Percentiles rank a stretch among this genome's conserved stretches.
These are phyloP conservation scores for Solanum virginianum DNA, from an alignment of 257 asterid species.

Conservation along the genomic window DNA sequence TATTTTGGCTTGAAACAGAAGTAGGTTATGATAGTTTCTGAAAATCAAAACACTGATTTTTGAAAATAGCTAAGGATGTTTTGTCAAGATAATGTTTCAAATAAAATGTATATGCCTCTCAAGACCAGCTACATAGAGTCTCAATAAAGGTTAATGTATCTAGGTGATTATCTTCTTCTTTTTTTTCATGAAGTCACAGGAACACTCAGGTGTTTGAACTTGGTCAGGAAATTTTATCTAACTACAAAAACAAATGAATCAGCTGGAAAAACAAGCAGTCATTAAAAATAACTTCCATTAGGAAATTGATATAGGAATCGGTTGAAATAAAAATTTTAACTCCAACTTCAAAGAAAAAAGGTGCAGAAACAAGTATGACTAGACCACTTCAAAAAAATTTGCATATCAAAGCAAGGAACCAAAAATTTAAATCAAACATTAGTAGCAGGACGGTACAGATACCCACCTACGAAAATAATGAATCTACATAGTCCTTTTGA, in stretches of 20 bases:
- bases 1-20: background rate
- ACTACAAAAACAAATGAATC: background rate
- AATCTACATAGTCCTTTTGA: constrained; percentile 81
- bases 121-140: background rate
- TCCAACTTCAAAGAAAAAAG: background rate
- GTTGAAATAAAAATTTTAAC: background rate
- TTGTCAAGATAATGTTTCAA: background rate
- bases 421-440: background rate
- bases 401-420: background rate
- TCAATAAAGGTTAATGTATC: background rate
- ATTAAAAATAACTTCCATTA: background rate
- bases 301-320: background rate
- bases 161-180: background rate
- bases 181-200: background rate
- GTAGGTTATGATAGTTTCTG: background rate
- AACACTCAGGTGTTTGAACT: background rate
- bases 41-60: background rate
- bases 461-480: constrained; percentile 83
- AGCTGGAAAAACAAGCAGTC: background rate
- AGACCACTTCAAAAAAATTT: background rate
- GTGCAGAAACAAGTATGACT: background rate
- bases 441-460: background rate
- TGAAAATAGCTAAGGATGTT: background rate
- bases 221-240: background rate
- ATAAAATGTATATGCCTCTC: background rate